Base-by-base conservation (phyloP, 192 early-diverging fungal species). In the Chytriomyces sp. region DNA sequence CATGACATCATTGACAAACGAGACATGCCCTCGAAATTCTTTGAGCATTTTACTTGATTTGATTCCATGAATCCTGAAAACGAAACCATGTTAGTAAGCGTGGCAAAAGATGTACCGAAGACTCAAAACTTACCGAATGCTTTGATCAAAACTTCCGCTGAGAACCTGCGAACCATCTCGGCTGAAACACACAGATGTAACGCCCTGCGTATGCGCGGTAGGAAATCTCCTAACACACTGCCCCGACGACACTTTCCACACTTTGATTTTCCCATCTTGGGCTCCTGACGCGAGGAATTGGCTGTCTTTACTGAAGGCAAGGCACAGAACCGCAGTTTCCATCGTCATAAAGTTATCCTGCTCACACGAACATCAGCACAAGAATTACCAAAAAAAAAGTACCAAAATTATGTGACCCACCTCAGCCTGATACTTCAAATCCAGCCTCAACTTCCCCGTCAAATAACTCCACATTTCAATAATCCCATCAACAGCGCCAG, bases 401-500 rank as follows among this genome's bases (percentile, higher is more conserved):
- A n/a, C n/a, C n/a, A n/a, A n/a, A n/a, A n/a, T n/a, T 65, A 7
- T 35, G 61, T 13, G 45, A 50, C 80, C 24, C 45, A 90, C 94
- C 67, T 97, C 93, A 0, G 91, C 89, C 80, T 98, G 97, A 81
- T 97, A 98, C 68, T 91, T 88, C 26, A 98, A 83, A 84, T 97
- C 96, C 64, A 85, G 91, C 45, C 95, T 83, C 23, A 96, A 84
- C 78, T 97, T 98, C 1, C 95, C 96, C 1, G 96, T 97, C 68
- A 93, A 84, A 69, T 90, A 92, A 73, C 96, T 96, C 95, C 95
- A 99, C 13, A 99, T 80, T 83, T 99, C 97, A 77, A 99, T 94
- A 80, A 97, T 95, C 2, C 97, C 97, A 85, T 98, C 97, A 48
- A 89, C 83, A 62, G 91, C 93, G 35, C 97, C 97, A 23, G 96